Evolutionary conservation across 2,329 filamentous ascomycete genomes (phyloP).

Genomic region (Dactylellina haptotyla): DNA sequence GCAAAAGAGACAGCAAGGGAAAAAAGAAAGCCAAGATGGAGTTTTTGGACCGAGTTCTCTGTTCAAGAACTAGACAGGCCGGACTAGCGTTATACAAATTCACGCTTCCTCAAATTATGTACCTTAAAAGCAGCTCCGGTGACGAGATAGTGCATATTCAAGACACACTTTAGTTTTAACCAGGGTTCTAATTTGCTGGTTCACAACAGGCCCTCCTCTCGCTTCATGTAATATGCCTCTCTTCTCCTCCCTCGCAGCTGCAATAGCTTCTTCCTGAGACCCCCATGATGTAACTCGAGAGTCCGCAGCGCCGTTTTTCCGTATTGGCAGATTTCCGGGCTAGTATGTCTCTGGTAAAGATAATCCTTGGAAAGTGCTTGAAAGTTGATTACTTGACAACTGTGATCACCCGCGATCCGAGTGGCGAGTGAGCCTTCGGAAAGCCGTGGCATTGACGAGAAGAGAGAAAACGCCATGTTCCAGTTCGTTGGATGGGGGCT

Average conservation of each 20-base stretch:
- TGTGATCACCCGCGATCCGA: constrained; percentile 37
- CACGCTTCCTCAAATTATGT: constrained; percentile 25
- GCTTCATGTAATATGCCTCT: constrained; percentile 19
- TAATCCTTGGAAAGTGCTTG: constrained; percentile 29
- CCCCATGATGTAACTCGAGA: constrained; percentile 43
- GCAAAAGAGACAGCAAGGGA: background rate
- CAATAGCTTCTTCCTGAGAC: background rate
- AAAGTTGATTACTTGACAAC: background rate
- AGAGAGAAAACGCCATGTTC: background rate
- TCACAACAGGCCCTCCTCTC: background rate
- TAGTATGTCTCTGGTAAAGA: constrained; percentile 36
- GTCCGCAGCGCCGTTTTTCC: constrained; percentile 50
- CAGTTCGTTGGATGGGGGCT: constrained; percentile 1
- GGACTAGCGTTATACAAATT: constrained; percentile 6
- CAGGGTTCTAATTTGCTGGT: constrained; percentile 25
- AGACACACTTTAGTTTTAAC: constrained; percentile 33
- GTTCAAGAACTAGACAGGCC: background rate
- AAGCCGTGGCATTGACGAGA: constrained; percentile 22
- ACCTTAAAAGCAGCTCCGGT: constrained; percentile 47
- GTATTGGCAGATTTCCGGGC: constrained; percentile 49
- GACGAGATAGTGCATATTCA: constrained; percentile 52
- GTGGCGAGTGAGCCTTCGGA: constrained; percentile 28
- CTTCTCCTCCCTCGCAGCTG: background rate
- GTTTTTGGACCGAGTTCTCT: constrained; percentile 23
- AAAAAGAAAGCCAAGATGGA: constrained; percentile 24